These are phyloP conservation scores for Astrothelium macrocarpum DNA, from an alignment of 495 filamentous ascomycete genomes.

Conservation along the genomic window DNA sequence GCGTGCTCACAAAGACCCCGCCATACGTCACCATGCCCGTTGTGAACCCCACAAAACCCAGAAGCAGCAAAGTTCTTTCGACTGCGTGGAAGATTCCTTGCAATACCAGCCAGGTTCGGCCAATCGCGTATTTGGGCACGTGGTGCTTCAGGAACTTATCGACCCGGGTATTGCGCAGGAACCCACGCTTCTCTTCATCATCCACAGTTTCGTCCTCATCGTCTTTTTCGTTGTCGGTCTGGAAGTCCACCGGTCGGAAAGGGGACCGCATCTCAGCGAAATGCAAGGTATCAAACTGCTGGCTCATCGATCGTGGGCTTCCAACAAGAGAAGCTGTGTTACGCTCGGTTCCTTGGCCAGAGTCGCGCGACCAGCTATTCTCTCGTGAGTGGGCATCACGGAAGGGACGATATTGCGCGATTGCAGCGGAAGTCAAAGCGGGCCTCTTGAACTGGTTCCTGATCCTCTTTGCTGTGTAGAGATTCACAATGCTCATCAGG, in stretches of 20 bases:
- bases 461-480: slow-evolving; percentile 36
- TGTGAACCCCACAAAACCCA: slow-evolving; percentile 55
- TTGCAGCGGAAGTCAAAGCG: slow-evolving; percentile 58
- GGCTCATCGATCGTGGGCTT: slow-evolving; percentile 51
- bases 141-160: slow-evolving; percentile 38
- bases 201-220: slow-evolving; percentile 31
- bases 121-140: slow-evolving; percentile 49
- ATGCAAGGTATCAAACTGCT: slow-evolving; percentile 42
- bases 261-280: slow-evolving; percentile 35
- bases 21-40: slow-evolving; percentile 60
- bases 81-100: slow-evolving; percentile 50
- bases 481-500: slow-evolving; percentile 9
- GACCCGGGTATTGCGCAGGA: slow-evolving; percentile 37
- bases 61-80: slow-evolving; percentile 52
- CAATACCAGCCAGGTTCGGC: slow-evolving; percentile 48
- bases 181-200: slow-evolving; percentile 34
- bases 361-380: slow-evolving; percentile 71
- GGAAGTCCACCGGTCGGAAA: slow-evolving; percentile 20
- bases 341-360: slow-evolving; percentile 77
- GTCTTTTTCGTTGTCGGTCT: slow-evolving; percentile 41
- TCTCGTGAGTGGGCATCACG: slow-evolving; percentile 37
- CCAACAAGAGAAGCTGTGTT: slow-evolving; percentile 55
- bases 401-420: slow-evolving; percentile 51
- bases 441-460: slow-evolving; percentile 37
- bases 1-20: slow-evolving; percentile 53